Base-by-base conservation (phyloP, 345 rosid species). In the Mercurialis annua region DNA sequence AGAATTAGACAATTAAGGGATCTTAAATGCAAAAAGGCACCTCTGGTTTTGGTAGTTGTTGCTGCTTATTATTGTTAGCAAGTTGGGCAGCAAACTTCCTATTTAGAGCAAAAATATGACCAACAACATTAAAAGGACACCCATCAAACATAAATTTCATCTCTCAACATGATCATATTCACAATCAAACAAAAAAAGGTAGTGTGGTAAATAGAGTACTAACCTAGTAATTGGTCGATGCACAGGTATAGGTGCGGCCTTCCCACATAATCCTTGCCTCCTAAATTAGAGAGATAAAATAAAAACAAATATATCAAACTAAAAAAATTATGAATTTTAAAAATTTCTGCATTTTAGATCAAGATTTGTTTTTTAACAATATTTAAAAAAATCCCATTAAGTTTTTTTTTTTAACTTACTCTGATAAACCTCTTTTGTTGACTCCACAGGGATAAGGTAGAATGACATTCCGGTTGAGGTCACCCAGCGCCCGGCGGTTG, bases 221-320 rank as follows among this genome's bases (percentile, higher is more conserved):
- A 54, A 91, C 95, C 99, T 85, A 43, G 98, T 94, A 36, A 94
- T 78, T 24, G 98, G 96, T 73, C 96, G 82, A 81, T 91, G 92
- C 31, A 68, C 81, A 9, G 88, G 88, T 57, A 80, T 72, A 46
- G 82, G 77, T 55, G 77, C 79, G 72, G 76, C 84, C 73, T 86
- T 89, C 31, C 79, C 78, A 65, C 78, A 77, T 16, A 66, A 40
- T 68, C 66, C 87, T 77, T 79, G 64, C 62, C 62, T 80, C 79
- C 95, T 86, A 73, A 31, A 62, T 56, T 20, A 51, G 47, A 34
- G 40, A 5, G 38, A 11, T n/a, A n/a, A 43, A 57, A 46, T 30
- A 38, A 3, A 17, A 43, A 44, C 1, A 42, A 33, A 33, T 31
- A 17, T 30, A 38, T 5, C 20, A 14, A 60, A 60, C 4, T 9